These are phyloP conservation scores for Cephaloascus albidus DNA, from an alignment of 805 yeast species.

Conservation along the genomic window DNA sequence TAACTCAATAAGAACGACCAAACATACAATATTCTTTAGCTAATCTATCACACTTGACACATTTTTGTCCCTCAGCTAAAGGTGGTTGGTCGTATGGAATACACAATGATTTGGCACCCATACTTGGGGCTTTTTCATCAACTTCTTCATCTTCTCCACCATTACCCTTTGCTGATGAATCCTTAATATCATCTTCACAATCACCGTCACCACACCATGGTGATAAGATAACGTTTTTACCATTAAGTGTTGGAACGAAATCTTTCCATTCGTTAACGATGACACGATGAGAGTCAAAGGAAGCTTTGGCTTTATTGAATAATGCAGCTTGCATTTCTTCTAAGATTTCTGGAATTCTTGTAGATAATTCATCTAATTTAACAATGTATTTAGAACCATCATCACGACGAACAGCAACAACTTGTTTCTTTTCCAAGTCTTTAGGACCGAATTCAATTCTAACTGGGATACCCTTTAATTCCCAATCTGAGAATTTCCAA, in stretches of 20 bases:
- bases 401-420: constrained; percentile 89
- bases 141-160: constrained; percentile 77
- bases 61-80: constrained; percentile 69
- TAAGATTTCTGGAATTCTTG: constrained; percentile 63
- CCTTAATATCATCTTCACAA: constrained; percentile 97
- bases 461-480: constrained; percentile 90
- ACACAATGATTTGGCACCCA: constrained; percentile 99
- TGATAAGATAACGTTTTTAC: constrained; percentile 80
- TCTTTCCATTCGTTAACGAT: constrained; percentile 80
- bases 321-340: constrained; percentile 75
- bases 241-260: constrained; percentile 86
- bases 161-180: constrained; percentile 70
- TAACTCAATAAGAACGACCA: constrained; percentile 80
- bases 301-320: constrained; percentile 69
- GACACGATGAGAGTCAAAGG: constrained; percentile 78
- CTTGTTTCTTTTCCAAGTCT: constrained; percentile 74
- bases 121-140: constrained; percentile 95
- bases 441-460: constrained; percentile 96
- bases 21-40: constrained; percentile 89
- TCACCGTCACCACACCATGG: constrained; percentile 97
- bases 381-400: constrained; percentile 68
- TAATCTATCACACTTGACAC: constrained; percentile 71
- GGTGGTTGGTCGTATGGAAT: constrained; percentile 91
- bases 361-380: constrained; percentile 53
- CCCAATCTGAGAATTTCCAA: constrained; percentile 98